A percentile compares a stretch with the other conserved stretches of the same genome.
These are phyloP conservation scores for Paraphoma sp. DNA, from an alignment of 2,329 filamentous ascomycete genomes.

Conservation along the genomic window DNA sequence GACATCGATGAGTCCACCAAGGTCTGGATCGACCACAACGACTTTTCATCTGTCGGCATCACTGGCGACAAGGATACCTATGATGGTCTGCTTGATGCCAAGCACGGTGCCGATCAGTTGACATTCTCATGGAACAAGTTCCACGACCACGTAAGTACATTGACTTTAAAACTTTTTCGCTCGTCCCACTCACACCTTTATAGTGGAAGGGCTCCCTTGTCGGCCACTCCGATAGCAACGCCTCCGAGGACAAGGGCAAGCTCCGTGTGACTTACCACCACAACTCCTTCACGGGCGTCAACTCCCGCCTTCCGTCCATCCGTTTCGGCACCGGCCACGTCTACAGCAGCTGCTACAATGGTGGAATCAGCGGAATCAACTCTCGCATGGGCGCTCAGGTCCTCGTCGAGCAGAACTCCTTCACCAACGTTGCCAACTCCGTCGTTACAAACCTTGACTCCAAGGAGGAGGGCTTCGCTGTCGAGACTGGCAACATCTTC, in stretches of 20 bases:
- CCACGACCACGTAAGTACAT: slow-evolving; percentile 56
- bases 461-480: slow-evolving; percentile 57
- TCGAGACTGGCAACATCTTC: slow-evolving; percentile 54
- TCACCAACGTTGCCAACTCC: slow-evolving; percentile 65
- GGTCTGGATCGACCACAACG: slow-evolving; percentile 69
- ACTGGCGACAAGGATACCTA: slow-evolving; percentile 40
- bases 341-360: slow-evolving; percentile 58
- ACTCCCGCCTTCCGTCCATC: slow-evolving; percentile 67
- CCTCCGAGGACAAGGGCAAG: slow-evolving; percentile 61
- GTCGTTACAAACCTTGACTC: slow-evolving; percentile 65
- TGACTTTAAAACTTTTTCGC: too few relatives aligned
- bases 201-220: slow-evolving; percentile 65
- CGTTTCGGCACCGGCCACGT: slow-evolving; percentile 71
- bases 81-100: slow-evolving; percentile 62
- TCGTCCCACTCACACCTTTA: too few relatives aligned
- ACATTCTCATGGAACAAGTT: slow-evolving; percentile 61
- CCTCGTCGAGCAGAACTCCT: slow-evolving; percentile 55
- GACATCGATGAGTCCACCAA: slow-evolving; percentile 64
- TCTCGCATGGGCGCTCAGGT: slow-evolving; percentile 53
- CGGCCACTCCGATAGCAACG: slow-evolving; percentile 66
- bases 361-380: slow-evolving; percentile 50
- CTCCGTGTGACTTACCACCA: slow-evolving; percentile 70
- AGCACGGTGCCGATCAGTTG: slow-evolving; percentile 67
- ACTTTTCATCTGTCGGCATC: slow-evolving; percentile 63
- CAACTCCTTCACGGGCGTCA: slow-evolving; percentile 70